Evolutionary conservation across 495 filamentous ascomycete species (phyloP).

Genomic region (Aspergillus wentii): DNA sequence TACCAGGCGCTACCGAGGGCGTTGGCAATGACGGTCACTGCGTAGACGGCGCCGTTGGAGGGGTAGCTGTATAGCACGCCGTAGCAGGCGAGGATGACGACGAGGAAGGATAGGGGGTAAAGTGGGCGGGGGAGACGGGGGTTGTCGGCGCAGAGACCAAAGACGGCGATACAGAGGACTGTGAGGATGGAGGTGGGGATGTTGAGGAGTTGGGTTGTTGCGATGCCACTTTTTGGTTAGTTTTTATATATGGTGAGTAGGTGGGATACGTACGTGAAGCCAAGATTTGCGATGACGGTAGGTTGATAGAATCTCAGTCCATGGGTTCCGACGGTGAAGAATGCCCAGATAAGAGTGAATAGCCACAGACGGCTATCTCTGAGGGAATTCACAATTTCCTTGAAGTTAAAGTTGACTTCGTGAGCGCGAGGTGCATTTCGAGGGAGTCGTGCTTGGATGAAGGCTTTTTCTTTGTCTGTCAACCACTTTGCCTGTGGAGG

Average conservation of each 20-base stretch:
- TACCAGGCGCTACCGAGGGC: conserved; percentile 30
- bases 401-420: conserved; percentile 32
- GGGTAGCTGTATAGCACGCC: conserved; percentile 35
- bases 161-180: conserved; percentile 24
- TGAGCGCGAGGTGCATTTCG: conserved; percentile 29
- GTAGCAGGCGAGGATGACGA: conserved; percentile 36
- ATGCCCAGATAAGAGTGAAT: conserved; percentile 29
- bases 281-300: conserved; percentile 39
- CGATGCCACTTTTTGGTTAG: conserved; percentile 19
- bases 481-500: conserved; percentile 35
- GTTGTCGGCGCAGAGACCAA: conserved; percentile 33
- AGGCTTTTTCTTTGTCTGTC: conserved; percentile 33
- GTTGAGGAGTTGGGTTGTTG: conserved; percentile 30
- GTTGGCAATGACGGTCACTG: conserved; percentile 28
- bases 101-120: conserved; percentile 32
- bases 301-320: conserved; percentile 38
- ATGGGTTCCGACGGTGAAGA: conserved; percentile 35
- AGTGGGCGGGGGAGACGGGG: conserved; percentile 31
- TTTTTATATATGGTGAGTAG: not conserved
- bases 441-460: conserved; percentile 37
- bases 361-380: conserved; percentile 23
- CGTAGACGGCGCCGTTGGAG: conserved; percentile 30
- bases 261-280: conserved; percentile 25
- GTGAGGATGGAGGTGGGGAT: conserved; percentile 26
- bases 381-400: conserved; percentile 23